phyloP scores from a whole-genome alignment of 2,329 filamentous ascomycete species.

The Dryadomyces quercivorus region DNA sequence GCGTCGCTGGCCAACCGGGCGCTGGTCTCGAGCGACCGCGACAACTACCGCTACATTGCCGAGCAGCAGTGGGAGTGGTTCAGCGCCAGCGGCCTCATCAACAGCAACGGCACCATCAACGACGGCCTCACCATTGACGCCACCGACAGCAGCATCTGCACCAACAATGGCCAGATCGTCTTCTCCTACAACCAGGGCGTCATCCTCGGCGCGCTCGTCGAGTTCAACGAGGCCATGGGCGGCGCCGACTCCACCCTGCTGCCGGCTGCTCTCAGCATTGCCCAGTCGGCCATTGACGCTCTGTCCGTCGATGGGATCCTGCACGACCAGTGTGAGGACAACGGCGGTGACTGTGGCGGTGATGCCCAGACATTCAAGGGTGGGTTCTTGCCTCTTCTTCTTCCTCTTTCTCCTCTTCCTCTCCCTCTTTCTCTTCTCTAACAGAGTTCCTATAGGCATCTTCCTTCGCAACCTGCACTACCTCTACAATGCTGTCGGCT shows the following conservation, averaged over 20 bases:
- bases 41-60: conserved; percentile 33
- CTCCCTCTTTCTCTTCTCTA: not conserved
- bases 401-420: not conserved
- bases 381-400: not conserved
- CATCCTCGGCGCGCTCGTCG: conserved; percentile 37
- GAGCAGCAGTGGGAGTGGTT: conserved; percentile 40
- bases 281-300: conserved; percentile 33
- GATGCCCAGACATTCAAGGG: conserved; percentile 56
- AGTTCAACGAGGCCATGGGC: conserved; percentile 27
- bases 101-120: conserved; percentile 34
- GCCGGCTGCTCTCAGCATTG: conserved; percentile 32
- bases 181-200: conserved; percentile 48
- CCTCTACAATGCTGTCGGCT: conserved; percentile 36
- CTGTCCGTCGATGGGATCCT: conserved; percentile 35
- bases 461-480: conserved; percentile 52
- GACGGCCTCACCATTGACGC: conserved; percentile 32
- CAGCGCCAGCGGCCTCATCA: conserved; percentile 35
- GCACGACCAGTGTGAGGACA: conserved; percentile 40
- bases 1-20: conserved; percentile 38
- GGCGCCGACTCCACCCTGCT: conserved; percentile 21
- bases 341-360: conserved; percentile 24
- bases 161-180: conserved; percentile 32
- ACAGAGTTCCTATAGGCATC: conserved; percentile 32
- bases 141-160: conserved; percentile 28
- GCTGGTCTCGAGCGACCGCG: conserved; percentile 18